Percentiles rank a stretch among this genome's conserved stretches.
Conservation (phyloP, 1,139 yeast species). For the Candida sp. region DNA sequence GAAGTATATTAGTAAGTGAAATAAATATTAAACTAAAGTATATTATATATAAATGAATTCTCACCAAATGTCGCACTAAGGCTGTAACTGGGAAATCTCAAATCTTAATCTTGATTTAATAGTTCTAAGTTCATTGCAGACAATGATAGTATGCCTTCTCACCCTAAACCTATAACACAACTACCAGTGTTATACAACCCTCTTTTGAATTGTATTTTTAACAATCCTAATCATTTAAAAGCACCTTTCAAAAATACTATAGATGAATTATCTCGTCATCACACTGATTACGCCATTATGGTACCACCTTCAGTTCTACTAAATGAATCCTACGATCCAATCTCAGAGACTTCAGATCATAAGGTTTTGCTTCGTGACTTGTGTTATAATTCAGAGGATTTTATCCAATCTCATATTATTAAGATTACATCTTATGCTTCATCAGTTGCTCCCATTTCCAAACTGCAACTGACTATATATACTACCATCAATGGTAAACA, state of each 20-base stretch:
- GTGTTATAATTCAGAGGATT: slow-evolving; percentile 60
- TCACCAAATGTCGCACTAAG: no score
- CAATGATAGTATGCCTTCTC: slow-evolving; percentile 6
- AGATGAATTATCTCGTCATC: slow-evolving; percentile 35
- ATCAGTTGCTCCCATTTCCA: slow-evolving; percentile 37
- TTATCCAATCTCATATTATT: slow-evolving; percentile 68
- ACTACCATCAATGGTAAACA: slow-evolving; percentile 61
- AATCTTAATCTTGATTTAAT: not conserved
- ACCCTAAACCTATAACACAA: slow-evolving; percentile 12
- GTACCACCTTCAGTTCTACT: slow-evolving; percentile 59
- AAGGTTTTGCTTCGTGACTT: slow-evolving; percentile 47
- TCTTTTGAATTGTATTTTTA: slow-evolving; percentile 62
- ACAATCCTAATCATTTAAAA: slow-evolving; percentile 54
- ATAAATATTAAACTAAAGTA: no score
- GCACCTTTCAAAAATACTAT: slow-evolving; percentile 50
- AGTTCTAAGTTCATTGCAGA: not conserved
- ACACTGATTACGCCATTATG: slow-evolving; percentile 50
- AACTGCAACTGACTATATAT: slow-evolving; percentile 43
- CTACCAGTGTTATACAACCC: slow-evolving; percentile 56
- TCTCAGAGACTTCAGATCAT: slow-evolving; percentile 25
- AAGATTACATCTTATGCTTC: slow-evolving; percentile 33
- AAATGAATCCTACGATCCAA: slow-evolving; percentile 49
- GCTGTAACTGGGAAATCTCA: not conserved
- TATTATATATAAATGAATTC: no score
- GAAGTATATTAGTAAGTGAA: no score